These are phyloP conservation scores for Mallotus japonicus DNA, from an alignment of 441 rosid species.

Conservation along the genomic window DNA sequence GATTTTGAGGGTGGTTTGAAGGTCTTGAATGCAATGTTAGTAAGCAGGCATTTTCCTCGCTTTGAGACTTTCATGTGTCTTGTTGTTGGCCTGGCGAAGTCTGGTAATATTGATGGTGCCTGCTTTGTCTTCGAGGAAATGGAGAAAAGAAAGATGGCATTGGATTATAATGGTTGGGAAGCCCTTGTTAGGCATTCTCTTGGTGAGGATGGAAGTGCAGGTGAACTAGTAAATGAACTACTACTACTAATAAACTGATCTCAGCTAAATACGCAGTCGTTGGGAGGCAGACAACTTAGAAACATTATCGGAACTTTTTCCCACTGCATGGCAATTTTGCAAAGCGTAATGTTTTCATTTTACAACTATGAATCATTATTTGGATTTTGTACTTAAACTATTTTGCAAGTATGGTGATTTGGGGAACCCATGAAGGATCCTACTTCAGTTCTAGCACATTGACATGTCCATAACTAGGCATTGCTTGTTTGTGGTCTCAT, in stretches of 20 bases:
- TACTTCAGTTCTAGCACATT: neutral
- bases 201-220: conserved; percentile 26
- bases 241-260: conserved; percentile 23
- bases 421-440: neutral
- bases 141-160: conserved; percentile 55
- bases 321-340: neutral
- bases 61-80: conserved; percentile 45
- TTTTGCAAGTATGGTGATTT: neutral
- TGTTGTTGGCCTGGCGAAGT: conserved; percentile 49
- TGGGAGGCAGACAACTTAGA: neutral
- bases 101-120: conserved; percentile 56
- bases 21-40: conserved; percentile 68
- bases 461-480: neutral
- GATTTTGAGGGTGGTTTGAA: conserved; percentile 75
- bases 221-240: conserved; percentile 45
- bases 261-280: conserved; percentile 7
- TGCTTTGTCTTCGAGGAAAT: conserved; percentile 71
- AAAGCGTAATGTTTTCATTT: neutral
- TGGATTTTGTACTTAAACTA: neutral
- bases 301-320: neutral
- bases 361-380: conserved; percentile 7
- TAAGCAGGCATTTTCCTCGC: conserved; percentile 57
- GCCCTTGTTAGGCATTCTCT: conserved; percentile 44
- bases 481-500: neutral
- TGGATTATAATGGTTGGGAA: conserved; percentile 55